Evolutionary conservation across 2,329 filamentous ascomycete species (phyloP).

Genomic region (Sporothrix euskadiensis): DNA sequence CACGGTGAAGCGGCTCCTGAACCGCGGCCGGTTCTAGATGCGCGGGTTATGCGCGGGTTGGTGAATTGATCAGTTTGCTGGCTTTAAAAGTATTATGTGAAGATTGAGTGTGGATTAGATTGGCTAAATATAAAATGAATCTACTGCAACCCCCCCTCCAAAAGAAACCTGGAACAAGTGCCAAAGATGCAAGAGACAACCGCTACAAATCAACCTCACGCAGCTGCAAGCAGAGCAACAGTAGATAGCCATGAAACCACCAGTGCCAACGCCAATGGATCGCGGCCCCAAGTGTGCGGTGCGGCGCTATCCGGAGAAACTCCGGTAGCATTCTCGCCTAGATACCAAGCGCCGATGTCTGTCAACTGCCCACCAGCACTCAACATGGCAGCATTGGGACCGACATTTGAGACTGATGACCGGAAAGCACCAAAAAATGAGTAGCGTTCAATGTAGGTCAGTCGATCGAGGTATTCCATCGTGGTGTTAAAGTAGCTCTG

Average conservation of each 20-base stretch:
- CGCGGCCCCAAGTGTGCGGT: background rate
- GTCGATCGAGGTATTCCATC: slow-evolving; percentile 65
- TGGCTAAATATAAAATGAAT: too few relatives aligned
- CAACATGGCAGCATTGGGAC: slow-evolving; percentile 70
- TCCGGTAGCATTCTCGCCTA: slow-evolving; percentile 57
- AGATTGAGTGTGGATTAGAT: background rate
- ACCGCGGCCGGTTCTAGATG: slow-evolving; percentile 41
- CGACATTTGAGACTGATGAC: slow-evolving; percentile 69
- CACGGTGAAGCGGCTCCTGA: slow-evolving; percentile 38
- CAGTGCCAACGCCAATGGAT: background rate
- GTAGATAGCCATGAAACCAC: background rate
- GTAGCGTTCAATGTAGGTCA: slow-evolving; percentile 65
- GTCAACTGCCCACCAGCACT: slow-evolving; percentile 68
- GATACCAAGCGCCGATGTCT: slow-evolving; percentile 74
- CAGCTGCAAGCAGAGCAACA: background rate
- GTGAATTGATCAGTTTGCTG: background rate
- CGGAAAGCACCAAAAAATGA: slow-evolving; percentile 77
- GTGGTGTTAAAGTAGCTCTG: slow-evolving; percentile 69
- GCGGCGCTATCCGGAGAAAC: slow-evolving; percentile 40
- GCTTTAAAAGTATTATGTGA: background rate
- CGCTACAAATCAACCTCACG: background rate
- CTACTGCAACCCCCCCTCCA: too few relatives aligned
- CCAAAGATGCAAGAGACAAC: background rate
- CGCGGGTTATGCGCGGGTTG: background rate
- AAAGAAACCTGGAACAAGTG: background rate